These are phyloP conservation scores for Salix suchowensis DNA, from an alignment of 345 rosid species.

Conservation along the genomic window DNA sequence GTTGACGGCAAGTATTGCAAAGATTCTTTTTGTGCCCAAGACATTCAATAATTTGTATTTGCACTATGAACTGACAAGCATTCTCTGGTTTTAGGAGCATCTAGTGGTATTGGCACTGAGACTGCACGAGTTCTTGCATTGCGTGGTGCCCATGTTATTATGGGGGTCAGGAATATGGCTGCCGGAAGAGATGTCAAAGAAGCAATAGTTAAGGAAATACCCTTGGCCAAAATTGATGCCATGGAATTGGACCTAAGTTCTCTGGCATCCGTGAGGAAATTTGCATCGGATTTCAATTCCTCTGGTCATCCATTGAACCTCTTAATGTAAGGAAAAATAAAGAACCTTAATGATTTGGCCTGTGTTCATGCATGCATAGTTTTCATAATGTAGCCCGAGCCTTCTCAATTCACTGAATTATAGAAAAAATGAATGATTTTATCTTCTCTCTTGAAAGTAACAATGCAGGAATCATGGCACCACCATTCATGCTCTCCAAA, in stretches of 20 bases:
- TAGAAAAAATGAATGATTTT: not conserved
- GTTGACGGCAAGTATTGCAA: not conserved
- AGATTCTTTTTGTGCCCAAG: not conserved
- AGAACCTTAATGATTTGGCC: not conserved
- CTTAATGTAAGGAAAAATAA: slow-evolving; percentile 39
- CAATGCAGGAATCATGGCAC: slow-evolving; percentile 34
- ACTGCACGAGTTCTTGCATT: slow-evolving; percentile 44
- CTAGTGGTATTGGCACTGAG: slow-evolving; percentile 73
- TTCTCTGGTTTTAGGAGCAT: slow-evolving; percentile 46
- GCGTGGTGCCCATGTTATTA: slow-evolving; percentile 26
- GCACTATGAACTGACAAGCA: not conserved
- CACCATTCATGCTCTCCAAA: slow-evolving; percentile 33
- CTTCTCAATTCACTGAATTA: not conserved
- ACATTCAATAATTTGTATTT: not conserved
- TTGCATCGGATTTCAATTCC: slow-evolving; percentile 28
- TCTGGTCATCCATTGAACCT: slow-evolving; percentile 34
- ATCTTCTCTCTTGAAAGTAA: slow-evolving; percentile 19
- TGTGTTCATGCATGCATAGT: not conserved
- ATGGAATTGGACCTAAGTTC: slow-evolving; percentile 43
- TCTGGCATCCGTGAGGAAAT: slow-evolving; percentile 34
- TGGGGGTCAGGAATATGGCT: slow-evolving; percentile 31
- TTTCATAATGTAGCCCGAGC: not conserved
- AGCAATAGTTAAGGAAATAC: slow-evolving; percentile 22
- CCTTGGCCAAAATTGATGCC: slow-evolving; percentile 24
- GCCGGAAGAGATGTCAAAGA: slow-evolving; percentile 31